phyloP scores from a whole-genome alignment of 768 basidiomycete species.

The Leccinum uliginosum region DNA sequence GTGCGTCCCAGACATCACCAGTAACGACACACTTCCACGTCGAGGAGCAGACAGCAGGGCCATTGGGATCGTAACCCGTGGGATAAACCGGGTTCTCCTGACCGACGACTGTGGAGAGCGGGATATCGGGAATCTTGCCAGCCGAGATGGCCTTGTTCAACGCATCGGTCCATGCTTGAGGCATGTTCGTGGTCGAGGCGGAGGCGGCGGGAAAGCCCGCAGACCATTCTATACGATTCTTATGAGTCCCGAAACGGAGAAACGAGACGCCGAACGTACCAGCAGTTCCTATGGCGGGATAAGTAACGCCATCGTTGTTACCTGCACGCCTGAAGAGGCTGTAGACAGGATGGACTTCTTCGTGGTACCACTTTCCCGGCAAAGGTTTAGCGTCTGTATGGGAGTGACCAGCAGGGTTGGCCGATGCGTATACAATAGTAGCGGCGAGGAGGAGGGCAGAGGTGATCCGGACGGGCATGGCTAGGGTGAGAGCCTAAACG shows the following conservation, averaged over 20 bases:
- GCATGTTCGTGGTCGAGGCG: slow-evolving; percentile 51
- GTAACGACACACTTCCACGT: slow-evolving; percentile 62
- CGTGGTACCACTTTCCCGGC: slow-evolving; percentile 56
- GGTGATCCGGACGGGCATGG: slow-evolving; percentile 24
- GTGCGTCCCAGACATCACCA: slow-evolving; percentile 75
- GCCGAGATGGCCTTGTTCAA: slow-evolving; percentile 60
- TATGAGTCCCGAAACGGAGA: neutral
- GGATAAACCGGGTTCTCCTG: slow-evolving; percentile 37
- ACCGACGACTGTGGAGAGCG: slow-evolving; percentile 38
- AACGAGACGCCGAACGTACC: slow-evolving; percentile 34
- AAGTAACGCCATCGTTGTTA: slow-evolving; percentile 41
- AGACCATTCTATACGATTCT: slow-evolving; percentile 48
- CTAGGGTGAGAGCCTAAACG: slow-evolving; percentile 31
- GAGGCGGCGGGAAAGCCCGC: slow-evolving; percentile 51
- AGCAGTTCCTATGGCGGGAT: slow-evolving; percentile 55
- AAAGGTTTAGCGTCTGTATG: slow-evolving; percentile 19
- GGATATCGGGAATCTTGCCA: slow-evolving; percentile 71
- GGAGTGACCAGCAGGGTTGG: slow-evolving; percentile 15
- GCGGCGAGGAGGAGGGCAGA: slow-evolving; percentile 26
- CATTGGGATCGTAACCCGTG: slow-evolving; percentile 35
- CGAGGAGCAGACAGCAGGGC: slow-evolving; percentile 66
- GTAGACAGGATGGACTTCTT: slow-evolving; percentile 54
- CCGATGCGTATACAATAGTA: slow-evolving; percentile 17
- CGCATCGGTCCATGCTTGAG: slow-evolving; percentile 68
- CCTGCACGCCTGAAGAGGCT: slow-evolving; percentile 55